Percentiles rank a stretch among this genome's conserved stretches.
These are phyloP conservation scores for Exophiala bonariae DNA, from an alignment of 2,329 filamentous ascomycete species.

Conservation along the genomic window DNA sequence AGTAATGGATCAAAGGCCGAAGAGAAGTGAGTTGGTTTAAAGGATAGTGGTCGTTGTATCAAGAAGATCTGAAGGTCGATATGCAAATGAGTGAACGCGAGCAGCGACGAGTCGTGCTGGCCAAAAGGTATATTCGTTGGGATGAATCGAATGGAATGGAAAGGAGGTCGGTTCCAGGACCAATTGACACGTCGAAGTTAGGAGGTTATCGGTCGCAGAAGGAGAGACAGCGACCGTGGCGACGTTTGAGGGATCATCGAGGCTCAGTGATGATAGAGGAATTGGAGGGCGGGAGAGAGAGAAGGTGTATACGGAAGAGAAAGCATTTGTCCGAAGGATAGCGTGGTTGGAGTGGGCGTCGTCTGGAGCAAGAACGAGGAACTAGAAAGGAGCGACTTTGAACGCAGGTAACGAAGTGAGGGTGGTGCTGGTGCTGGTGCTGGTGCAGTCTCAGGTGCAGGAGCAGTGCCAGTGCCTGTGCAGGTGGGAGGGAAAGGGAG, in stretches of 20 bases:
- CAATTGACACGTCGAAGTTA: slow-evolving; percentile 23
- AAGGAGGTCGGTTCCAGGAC: slow-evolving; percentile 9
- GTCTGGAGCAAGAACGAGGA: too few relatives aligned
- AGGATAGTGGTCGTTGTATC: slow-evolving; percentile 16
- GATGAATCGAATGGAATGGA: slow-evolving; percentile 9
- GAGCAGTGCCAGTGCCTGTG: too few relatives aligned
- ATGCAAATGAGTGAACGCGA: slow-evolving; percentile 25
- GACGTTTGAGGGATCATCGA: slow-evolving; percentile 30
- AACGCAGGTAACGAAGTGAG: too few relatives aligned
- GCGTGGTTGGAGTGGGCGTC: too few relatives aligned
- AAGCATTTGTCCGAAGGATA: too few relatives aligned
- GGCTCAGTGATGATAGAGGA: slow-evolving; percentile 20
- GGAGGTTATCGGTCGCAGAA: slow-evolving; percentile 28
- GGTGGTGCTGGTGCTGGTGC: too few relatives aligned
- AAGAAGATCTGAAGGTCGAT: slow-evolving; percentile 11
- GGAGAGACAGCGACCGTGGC: slow-evolving; percentile 30
- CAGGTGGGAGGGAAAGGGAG: too few relatives aligned
- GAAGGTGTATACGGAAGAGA: neutral
- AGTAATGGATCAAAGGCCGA: neutral
- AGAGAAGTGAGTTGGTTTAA: slow-evolving; percentile 6
- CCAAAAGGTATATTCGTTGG: slow-evolving; percentile 18
- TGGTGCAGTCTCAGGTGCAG: too few relatives aligned
- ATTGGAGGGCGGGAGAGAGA: neutral
- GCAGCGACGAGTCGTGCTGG: slow-evolving; percentile 20
- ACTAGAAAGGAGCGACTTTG: too few relatives aligned